Evolutionary conservation across 129 eudicot genomes (phyloP).

Genomic region (Heracleum sosnowskyi): DNA sequence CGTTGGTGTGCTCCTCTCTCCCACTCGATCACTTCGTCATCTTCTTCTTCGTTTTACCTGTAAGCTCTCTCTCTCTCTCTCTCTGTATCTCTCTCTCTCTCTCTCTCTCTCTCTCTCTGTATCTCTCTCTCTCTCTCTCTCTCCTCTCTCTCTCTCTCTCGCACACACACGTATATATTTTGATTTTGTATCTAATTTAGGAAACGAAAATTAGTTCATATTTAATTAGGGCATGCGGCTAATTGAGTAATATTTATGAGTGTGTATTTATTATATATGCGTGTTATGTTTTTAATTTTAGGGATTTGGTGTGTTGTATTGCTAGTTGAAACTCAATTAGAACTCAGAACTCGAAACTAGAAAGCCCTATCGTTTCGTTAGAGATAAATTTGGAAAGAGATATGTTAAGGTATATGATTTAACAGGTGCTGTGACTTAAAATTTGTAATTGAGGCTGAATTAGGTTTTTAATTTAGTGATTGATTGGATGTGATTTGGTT

Average conservation of each 20-base stretch:
- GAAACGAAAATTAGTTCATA: not conserved
- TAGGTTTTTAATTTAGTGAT: not conserved
- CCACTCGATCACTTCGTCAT: constrained; percentile 1
- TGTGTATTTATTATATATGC: not conserved
- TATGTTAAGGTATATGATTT: not conserved
- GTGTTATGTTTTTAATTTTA: not conserved
- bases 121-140: not conserved
- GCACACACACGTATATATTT: not conserved
- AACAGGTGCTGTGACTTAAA: not conserved
- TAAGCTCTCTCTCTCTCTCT: constrained; percentile 11
- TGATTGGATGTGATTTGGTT: too few relatives aligned
- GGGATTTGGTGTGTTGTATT: not conserved
- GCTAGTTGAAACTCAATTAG: not conserved
- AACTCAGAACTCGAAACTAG: not conserved
- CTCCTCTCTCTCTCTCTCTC: too few relatives aligned
- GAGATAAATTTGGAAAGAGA: not conserved
- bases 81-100: not conserved
- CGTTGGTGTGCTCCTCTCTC: not conserved
- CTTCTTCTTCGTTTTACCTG: not conserved
- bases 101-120: not conserved
- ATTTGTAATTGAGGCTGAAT: not conserved
- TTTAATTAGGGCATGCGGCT: not conserved
- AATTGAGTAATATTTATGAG: not conserved
- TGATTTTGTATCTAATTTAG: not conserved
- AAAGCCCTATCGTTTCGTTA: not conserved